Conservation (phyloP, 805 yeast genomes). For the Spathaspora hagerdaliae region DNA sequence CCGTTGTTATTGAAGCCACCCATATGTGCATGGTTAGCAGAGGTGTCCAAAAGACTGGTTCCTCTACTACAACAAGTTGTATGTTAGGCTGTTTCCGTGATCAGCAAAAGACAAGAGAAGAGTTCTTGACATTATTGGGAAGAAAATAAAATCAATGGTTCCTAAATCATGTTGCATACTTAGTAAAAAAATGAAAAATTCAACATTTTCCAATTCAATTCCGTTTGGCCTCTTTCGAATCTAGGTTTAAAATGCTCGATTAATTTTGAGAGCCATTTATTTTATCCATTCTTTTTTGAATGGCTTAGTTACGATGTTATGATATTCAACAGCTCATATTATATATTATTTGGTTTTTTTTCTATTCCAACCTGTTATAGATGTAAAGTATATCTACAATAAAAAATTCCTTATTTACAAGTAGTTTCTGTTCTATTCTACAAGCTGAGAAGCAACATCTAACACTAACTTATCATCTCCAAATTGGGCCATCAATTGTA, state of each 20-base stretch:
- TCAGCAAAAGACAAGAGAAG: slow-evolving; percentile 94
- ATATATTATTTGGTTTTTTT: neutral
- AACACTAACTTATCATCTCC: slow-evolving; percentile 74
- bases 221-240: neutral
- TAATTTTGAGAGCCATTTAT: no score
- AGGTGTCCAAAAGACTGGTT: slow-evolving; percentile 94
- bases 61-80: slow-evolving; percentile 90
- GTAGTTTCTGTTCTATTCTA: slow-evolving; percentile 3
- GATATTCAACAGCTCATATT: slow-evolving; percentile 29
- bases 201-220: slow-evolving; percentile 10
- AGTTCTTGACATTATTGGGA: slow-evolving; percentile 78
- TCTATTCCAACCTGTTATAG: neutral
- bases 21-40: slow-evolving; percentile 99
- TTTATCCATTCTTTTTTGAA: no score
- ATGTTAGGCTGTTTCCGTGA: slow-evolving; percentile 96
- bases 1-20: slow-evolving; percentile 95
- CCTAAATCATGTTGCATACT: neutral
- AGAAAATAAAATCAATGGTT: slow-evolving; percentile 35
- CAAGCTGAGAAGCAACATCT: slow-evolving; percentile 18
- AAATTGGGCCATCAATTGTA: slow-evolving; percentile 82
- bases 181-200: slow-evolving; percentile 8
- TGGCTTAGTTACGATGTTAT: slow-evolving; percentile 18
- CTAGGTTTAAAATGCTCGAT: no score
- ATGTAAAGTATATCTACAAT: neutral
- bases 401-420: neutral